phyloP scores from a whole-genome alignment of 2,329 filamentous ascomycete species.

The Blastomyces gilchristii region DNA sequence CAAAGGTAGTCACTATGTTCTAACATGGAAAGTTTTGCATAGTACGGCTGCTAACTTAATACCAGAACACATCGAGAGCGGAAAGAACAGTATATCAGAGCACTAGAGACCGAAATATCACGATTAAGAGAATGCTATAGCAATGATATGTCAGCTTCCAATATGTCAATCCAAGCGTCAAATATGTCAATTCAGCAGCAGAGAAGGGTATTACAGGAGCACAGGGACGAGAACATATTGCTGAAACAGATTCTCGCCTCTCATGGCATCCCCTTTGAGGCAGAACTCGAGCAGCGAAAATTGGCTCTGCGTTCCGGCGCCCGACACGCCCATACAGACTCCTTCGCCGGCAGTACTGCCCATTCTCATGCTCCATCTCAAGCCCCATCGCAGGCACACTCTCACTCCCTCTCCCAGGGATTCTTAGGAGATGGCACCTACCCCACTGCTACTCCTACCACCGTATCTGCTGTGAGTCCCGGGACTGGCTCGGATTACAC shows the following conservation, averaged over 20 bases:
- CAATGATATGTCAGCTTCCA: constrained; percentile 55
- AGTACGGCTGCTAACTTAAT: constrained; percentile 15
- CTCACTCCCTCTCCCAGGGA: constrained; percentile 9
- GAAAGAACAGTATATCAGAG: constrained; percentile 92
- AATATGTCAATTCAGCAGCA: constrained; percentile 47
- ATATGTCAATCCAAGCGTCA: constrained; percentile 34
- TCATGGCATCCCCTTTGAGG: constrained; percentile 50
- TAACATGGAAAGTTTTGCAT: not conserved
- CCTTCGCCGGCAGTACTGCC: constrained; percentile 33
- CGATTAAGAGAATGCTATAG: constrained; percentile 65
- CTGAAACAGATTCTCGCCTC: constrained; percentile 53
- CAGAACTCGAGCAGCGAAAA: constrained; percentile 34
- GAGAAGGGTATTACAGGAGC: constrained; percentile 61
- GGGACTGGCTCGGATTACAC: constrained; percentile 16
- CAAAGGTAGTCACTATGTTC: constrained; percentile 57
- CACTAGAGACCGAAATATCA: constrained; percentile 81
- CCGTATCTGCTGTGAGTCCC: constrained; percentile 27
- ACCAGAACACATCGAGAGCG: constrained; percentile 85
- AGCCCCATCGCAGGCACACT: not conserved
- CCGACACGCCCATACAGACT: constrained; percentile 27
- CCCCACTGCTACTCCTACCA: constrained; percentile 26
- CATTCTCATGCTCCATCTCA: constrained; percentile 24
- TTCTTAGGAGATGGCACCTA: constrained; percentile 19
- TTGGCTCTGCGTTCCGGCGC: constrained; percentile 20
- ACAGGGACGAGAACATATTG: constrained; percentile 68